phyloP scores from a whole-genome alignment of 1,284 basidiomycete species.

The Heliocybe sulcata region DNA sequence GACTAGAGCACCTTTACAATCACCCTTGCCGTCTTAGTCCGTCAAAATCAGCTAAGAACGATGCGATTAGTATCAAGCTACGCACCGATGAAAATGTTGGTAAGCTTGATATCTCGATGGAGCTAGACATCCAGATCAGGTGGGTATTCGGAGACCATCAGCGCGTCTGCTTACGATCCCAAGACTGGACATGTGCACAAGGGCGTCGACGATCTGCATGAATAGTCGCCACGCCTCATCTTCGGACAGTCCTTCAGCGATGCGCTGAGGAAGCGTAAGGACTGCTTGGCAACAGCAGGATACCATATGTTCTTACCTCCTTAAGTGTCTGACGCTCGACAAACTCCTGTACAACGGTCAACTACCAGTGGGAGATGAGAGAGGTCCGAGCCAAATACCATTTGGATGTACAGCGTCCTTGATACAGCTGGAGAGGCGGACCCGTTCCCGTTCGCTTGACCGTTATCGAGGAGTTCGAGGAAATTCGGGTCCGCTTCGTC shows the following conservation, averaged over 20 bases:
- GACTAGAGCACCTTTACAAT: constrained; percentile 66
- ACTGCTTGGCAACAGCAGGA: constrained; percentile 1
- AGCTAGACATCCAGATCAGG: constrained; percentile 32
- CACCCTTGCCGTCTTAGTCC: constrained; percentile 70
- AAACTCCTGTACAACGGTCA: constrained; percentile 52
- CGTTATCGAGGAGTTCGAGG: constrained; percentile 17
- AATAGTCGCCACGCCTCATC: constrained; percentile 89
- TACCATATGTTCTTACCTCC: constrained; percentile 40
- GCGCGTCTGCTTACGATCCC: constrained; percentile 58
- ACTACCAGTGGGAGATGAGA: constrained; percentile 1
- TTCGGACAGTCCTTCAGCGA: constrained; percentile 75
- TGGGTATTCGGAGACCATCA: background rate
- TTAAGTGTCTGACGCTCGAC: constrained; percentile 82
- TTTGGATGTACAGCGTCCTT: constrained; percentile 83
- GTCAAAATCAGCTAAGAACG: background rate
- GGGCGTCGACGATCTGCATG: constrained; percentile 87
- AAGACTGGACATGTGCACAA: constrained; percentile 84
- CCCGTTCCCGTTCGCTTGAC: constrained; percentile 3
- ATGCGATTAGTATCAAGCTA: background rate
- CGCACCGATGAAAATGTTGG: constrained; percentile 86
- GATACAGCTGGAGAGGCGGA: constrained; percentile 30
- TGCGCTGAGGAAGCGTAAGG: constrained; percentile 37
- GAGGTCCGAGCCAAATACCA: constrained; percentile 40
- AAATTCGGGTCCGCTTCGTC: constrained; percentile 35
- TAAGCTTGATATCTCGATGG: constrained; percentile 89